Conservation (phyloP, 2,329 filamentous ascomycete genomes). For the Exophiala oligosperma region DNA sequence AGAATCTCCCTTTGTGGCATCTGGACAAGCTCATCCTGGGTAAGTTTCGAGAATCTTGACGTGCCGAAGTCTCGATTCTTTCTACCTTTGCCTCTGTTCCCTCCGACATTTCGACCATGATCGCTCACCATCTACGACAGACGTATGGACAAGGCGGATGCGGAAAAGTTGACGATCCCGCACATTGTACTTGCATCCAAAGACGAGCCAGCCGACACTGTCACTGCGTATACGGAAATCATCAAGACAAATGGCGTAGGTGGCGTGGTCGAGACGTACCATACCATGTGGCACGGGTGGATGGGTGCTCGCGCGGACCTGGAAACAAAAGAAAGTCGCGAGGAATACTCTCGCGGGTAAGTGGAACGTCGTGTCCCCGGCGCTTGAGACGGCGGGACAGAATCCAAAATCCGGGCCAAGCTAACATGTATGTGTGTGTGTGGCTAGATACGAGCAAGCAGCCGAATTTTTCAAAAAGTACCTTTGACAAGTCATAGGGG, state of each 20-base stretch:
- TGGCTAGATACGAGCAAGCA: too few relatives aligned
- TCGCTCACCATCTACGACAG: constrained; percentile 11
- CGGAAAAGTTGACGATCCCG: constrained; percentile 60
- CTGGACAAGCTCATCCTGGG: constrained; percentile 38
- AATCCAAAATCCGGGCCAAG: too few relatives aligned
- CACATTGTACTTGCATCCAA: constrained; percentile 64
- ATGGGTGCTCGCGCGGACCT: constrained; percentile 68
- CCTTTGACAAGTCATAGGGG: too few relatives aligned
- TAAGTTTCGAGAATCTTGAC: constrained; percentile 25
- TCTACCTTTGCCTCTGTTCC: too few relatives aligned
- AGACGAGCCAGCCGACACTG: constrained; percentile 59
- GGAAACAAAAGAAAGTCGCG: constrained; percentile 54
- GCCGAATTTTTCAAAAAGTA: too few relatives aligned
- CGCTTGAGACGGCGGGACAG: too few relatives aligned
- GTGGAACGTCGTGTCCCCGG: too few relatives aligned
- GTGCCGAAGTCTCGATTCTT: constrained; percentile 18
- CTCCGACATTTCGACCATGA: neutral
- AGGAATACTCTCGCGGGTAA: constrained; percentile 47
- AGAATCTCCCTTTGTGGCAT: constrained; percentile 45
- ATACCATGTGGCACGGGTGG: constrained; percentile 70
- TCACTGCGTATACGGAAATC: constrained; percentile 53
- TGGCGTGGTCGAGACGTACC: constrained; percentile 64
- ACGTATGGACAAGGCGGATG: constrained; percentile 57
- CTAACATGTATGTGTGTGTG: too few relatives aligned
- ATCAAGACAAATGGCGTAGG: constrained; percentile 54